Conservation (phyloP, 257 asterid genomes). For the Fraxinus anomala region DNA sequence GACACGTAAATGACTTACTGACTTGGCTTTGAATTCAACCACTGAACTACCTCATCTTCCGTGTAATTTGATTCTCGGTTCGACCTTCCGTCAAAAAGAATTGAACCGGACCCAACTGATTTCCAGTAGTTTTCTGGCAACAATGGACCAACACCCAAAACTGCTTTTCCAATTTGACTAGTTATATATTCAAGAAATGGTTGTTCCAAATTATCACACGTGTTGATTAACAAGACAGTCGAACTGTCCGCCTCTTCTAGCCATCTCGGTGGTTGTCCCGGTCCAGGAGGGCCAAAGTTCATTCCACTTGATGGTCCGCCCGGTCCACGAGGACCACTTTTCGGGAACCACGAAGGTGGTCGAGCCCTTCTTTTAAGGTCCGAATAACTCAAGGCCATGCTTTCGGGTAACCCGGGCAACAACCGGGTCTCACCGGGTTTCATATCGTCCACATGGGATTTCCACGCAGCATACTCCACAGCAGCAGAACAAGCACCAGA, state of each 20-base stretch:
- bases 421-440: conserved; percentile 44
- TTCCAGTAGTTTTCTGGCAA: conserved; percentile 61
- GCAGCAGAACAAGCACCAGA: conserved; percentile 72
- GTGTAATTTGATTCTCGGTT: conserved; percentile 51
- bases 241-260: conserved; percentile 53
- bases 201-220: conserved; percentile 54
- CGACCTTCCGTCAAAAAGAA: conserved; percentile 54
- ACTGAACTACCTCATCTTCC: conserved; percentile 57
- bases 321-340: neutral
- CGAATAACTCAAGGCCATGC: conserved; percentile 41
- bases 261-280: conserved; percentile 56
- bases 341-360: neutral
- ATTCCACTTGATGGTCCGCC: conserved; percentile 32
- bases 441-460: conserved; percentile 41
- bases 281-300: conserved; percentile 43
- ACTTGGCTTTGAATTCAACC: conserved; percentile 58
- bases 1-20: conserved; percentile 65
- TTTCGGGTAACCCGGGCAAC: conserved; percentile 50
- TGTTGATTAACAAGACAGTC: conserved; percentile 52
- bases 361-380: conserved; percentile 40
- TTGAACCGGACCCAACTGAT: conserved; percentile 30
- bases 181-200: conserved; percentile 50
- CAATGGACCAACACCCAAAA: conserved; percentile 61
- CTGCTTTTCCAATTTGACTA: conserved; percentile 41
- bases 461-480: conserved; percentile 63